Evolutionary conservation across 129 eudicot genomes (phyloP).

Genomic region (Chrysanthemum makinoi): DNA sequence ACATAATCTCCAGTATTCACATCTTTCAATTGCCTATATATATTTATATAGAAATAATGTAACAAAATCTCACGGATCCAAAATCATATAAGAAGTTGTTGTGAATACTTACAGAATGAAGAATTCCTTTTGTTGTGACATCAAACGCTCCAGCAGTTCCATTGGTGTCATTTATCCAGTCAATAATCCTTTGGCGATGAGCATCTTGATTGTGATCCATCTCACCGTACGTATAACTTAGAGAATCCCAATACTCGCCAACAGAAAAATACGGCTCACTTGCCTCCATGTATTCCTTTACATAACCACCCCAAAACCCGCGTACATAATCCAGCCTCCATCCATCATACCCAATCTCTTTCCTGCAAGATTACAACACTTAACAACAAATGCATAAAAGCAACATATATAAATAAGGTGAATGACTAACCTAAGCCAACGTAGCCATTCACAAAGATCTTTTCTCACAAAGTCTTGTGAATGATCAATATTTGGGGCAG

Average conservation of each 20-base stretch:
- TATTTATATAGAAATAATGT: not conserved
- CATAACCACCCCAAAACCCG: conserved; percentile 99
- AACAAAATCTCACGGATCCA: not conserved
- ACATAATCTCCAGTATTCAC: conserved; percentile 91
- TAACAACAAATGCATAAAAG: not conserved
- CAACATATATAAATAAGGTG: not conserved
- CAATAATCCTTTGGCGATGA: conserved; percentile 88
- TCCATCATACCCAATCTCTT: conserved; percentile 94
- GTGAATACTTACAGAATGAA: conserved; percentile 68
- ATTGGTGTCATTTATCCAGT: conserved; percentile 87
- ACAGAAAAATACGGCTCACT: conserved; percentile 87
- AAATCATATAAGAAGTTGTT: not conserved
- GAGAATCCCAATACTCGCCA: conserved; percentile 98
- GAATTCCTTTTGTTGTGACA: conserved; percentile 97
- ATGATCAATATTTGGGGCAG: conserved; percentile 97
- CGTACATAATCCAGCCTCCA: conserved; percentile 96
- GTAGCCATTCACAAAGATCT: conserved; percentile 83
- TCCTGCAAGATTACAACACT: conserved; percentile 38
- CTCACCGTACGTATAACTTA: conserved; percentile 82
- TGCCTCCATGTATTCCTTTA: conserved; percentile 88
- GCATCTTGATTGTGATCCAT: conserved; percentile 96
- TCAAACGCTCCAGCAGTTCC: conserved; percentile 97
- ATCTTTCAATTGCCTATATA: conserved; percentile 78
- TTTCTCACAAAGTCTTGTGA: conserved; percentile 95
- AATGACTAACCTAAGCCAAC: conserved; percentile 82